Conservation (phyloP, 2,329 filamentous ascomycete genomes). For the Magnaporthiopsis incrustans region DNA sequence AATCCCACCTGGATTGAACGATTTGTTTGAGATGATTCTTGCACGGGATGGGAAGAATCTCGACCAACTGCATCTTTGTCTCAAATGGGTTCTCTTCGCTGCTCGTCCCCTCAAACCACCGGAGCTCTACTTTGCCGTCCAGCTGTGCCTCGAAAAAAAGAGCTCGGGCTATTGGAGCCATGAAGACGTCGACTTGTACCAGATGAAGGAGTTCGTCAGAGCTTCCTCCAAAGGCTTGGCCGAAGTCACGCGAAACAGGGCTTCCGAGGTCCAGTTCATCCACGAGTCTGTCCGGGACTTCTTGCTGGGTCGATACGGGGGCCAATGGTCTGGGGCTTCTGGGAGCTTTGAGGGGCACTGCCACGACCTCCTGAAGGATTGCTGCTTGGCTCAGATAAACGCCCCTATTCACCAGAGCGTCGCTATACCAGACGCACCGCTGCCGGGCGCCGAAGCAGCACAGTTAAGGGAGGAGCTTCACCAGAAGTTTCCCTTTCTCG, state of each 20-base stretch:
- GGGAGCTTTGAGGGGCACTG: conserved; percentile 23
- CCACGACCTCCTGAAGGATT: conserved; percentile 35
- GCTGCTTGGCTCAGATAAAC: conserved; percentile 32
- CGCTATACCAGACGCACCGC: neutral
- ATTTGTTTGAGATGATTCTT: conserved; percentile 44
- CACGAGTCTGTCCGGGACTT: conserved; percentile 44
- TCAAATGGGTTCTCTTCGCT: conserved; percentile 48
- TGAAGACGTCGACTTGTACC: conserved; percentile 12
- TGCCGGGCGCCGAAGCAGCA: neutral
- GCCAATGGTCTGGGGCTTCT: conserved; percentile 24
- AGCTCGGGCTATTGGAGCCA: conserved; percentile 11
- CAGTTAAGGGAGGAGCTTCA: neutral
- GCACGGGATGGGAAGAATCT: conserved; percentile 33
- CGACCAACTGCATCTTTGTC: conserved; percentile 32
- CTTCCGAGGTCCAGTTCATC: conserved; percentile 40
- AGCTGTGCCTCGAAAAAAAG: conserved; percentile 16
- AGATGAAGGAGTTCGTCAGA: conserved; percentile 26
- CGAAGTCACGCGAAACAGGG: conserved; percentile 27
- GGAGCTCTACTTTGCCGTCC: conserved; percentile 36
- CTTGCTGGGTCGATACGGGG: conserved; percentile 28
- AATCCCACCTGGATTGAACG: conserved; percentile 30
- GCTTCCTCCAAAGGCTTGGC: conserved; percentile 42
- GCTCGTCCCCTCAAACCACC: conserved; percentile 29
- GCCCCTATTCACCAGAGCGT: neutral
- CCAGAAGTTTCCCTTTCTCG: conserved; percentile 33